Evolutionary conservation across 257 asterid species (phyloP).

Genomic region (Salvia hispanica): DNA sequence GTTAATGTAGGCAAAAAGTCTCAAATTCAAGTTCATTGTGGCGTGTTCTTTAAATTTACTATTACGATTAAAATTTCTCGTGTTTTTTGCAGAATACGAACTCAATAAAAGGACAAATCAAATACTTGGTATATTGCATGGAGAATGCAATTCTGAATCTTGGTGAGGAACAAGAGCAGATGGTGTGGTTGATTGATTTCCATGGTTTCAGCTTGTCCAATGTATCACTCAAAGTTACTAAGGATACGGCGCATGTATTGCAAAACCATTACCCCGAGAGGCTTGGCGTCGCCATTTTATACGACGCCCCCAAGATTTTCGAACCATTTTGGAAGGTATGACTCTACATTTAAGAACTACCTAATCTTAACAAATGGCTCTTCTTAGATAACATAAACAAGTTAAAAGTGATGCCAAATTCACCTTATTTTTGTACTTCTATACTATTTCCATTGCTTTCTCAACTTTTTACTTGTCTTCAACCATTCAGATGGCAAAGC

Average conservation of each 20-base stretch:
- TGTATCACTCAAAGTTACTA: constrained; percentile 73
- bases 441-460: neutral
- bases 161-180: constrained; percentile 65
- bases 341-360: neutral
- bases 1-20: no score
- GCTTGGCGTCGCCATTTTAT: constrained; percentile 79
- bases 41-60: no score
- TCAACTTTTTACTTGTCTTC: neutral
- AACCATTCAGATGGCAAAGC: constrained; percentile 42
- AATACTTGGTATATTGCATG: constrained; percentile 93
- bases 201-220: constrained; percentile 71
- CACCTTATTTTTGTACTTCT: no score
- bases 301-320: constrained; percentile 82
- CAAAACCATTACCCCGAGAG: constrained; percentile 97
- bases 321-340: constrained; percentile 94
- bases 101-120: constrained; percentile 74
- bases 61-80: no score
- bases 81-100: constrained; percentile 65
- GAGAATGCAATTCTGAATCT: constrained; percentile 83
- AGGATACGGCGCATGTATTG: constrained; percentile 80
- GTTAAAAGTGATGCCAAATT: no score
- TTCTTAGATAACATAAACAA: no score
- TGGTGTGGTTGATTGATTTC: constrained; percentile 95
- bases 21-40: no score
- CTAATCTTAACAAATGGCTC: no score